These are phyloP conservation scores for Amphicarpaea edgeworthii DNA, from an alignment of 306 rosid genomes.

Conservation along the genomic window DNA sequence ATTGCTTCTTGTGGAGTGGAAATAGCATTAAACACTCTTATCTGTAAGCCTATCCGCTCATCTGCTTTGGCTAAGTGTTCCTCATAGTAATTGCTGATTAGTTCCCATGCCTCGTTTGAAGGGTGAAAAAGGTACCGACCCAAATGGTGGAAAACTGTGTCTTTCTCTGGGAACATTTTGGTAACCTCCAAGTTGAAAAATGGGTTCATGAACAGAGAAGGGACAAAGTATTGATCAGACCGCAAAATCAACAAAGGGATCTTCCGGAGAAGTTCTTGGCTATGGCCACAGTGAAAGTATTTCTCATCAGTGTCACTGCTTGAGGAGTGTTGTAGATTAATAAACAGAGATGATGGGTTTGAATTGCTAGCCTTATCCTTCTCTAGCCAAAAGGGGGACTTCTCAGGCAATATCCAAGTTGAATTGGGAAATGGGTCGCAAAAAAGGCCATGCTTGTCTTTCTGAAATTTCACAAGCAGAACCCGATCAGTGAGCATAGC, in stretches of 20 bases:
- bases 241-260: constrained; percentile 53
- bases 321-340: constrained; percentile 53
- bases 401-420: constrained; percentile 64
- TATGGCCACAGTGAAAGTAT: constrained; percentile 64
- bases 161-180: constrained; percentile 46
- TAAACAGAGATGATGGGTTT: constrained; percentile 48
- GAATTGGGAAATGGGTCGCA: constrained; percentile 70
- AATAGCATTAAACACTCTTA: constrained; percentile 28
- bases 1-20: constrained; percentile 42
- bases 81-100: constrained; percentile 45
- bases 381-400: constrained; percentile 55
- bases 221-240: constrained; percentile 69
- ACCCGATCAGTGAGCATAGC: constrained; percentile 65
- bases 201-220: constrained; percentile 69
- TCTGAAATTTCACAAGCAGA: constrained; percentile 56
- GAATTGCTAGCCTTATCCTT: constrained; percentile 37
- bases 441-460: constrained; percentile 59
- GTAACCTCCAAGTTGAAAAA: constrained; percentile 44
- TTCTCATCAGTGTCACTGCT: constrained; percentile 52
- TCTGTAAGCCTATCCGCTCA: constrained; percentile 41
- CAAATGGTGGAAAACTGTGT: constrained; percentile 44
- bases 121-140: constrained; percentile 50
- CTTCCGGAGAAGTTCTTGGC: constrained; percentile 54
- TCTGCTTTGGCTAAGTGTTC: constrained; percentile 41
- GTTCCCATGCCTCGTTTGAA: constrained; percentile 54